Conservation (phyloP, 306 rosid species). For the Oxytropis ochrocephala region DNA sequence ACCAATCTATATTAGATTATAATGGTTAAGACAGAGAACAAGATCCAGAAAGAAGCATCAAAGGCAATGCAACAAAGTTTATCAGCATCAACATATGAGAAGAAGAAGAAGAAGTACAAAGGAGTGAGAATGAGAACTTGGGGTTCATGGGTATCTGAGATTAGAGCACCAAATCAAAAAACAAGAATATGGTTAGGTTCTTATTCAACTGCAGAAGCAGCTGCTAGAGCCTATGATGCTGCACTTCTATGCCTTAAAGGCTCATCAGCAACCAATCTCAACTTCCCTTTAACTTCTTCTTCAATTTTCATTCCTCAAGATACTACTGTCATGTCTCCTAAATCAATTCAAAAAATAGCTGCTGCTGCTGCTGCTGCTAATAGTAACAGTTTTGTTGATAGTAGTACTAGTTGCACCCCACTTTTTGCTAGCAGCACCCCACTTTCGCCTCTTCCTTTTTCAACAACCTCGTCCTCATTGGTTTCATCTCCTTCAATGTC, state of each 20-base stretch:
- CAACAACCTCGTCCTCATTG: constrained; percentile 48
- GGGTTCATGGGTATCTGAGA: constrained; percentile 99
- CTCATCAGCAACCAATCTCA: constrained; percentile 58
- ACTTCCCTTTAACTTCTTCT: constrained; percentile 54
- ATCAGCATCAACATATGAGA: constrained; percentile 20
- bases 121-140: constrained; percentile 99
- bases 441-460: constrained; percentile 27
- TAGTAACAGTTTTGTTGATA: constrained; percentile 22
- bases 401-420: neutral
- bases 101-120: constrained; percentile 68
- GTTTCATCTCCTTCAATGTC: constrained; percentile 50
- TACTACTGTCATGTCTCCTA: constrained; percentile 62
- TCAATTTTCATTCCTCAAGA: constrained; percentile 39
- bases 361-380: constrained; percentile 46
- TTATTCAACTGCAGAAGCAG: constrained; percentile 91
- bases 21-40: constrained; percentile 78
- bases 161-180: constrained; percentile 95
- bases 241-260: constrained; percentile 94
- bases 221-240: constrained; percentile 98
- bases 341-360: constrained; percentile 79
- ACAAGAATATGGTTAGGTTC: constrained; percentile 98
- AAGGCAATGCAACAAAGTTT: constrained; percentile 4
- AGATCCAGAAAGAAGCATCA: constrained; percentile 39
- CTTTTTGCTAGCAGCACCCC: neutral
- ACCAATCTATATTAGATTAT: too few species aligned